Evolutionary conservation across 208 protist genomes (phyloP), one percentile per base, ranked within the genome.

Genomic region (Angomonas ambiguus): DNA sequence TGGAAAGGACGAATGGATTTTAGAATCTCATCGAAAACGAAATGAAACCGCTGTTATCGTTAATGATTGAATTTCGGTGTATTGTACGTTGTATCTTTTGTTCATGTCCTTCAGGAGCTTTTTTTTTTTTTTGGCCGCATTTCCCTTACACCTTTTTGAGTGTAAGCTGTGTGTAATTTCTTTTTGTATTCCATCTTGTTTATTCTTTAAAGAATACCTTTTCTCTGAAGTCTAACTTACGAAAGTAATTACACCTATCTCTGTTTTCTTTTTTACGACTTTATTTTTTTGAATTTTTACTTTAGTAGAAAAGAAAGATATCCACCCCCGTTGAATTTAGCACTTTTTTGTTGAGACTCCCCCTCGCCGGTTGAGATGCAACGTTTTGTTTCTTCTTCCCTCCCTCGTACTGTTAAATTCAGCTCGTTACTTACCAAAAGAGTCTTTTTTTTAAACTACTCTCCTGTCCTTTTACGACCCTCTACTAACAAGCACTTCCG

Each of bases 401-500:
- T 22, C 45, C 16, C 31, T 27, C 20, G 45, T 63, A 41, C 38
- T 8, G 27, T 35, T 53, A 53, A 53, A 5, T 13, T 53, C 10
- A 20, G 18, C 18, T 13, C 56, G 13, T 25, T 34, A 2, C 6
- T 42, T 5, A n/a, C 11, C n/a, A 8, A 10, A 42, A 35, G 18
- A 32, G 24, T 22, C n/a, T 24, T 33, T 33, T 42, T n/a, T 32
- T 4, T 4, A 2, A 1, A 62, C 31, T n/a, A 32, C 24, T 22
- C 28, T 13, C 10, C 31, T 42, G 1, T 42, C 45, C 10, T 24
- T 53, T 53, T 53, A 53, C 45, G 45, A 8, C 56, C 30, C 33
- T 8, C 6, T 1, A 62, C 11, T 22, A 42, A 31, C 18, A 62
- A 35, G 31, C 56, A 62, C 55, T 92, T 84, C 56, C 87, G 87